Base-by-base conservation (phyloP, 352 stramenopile species). In the Phytophthora palmivora region DNA sequence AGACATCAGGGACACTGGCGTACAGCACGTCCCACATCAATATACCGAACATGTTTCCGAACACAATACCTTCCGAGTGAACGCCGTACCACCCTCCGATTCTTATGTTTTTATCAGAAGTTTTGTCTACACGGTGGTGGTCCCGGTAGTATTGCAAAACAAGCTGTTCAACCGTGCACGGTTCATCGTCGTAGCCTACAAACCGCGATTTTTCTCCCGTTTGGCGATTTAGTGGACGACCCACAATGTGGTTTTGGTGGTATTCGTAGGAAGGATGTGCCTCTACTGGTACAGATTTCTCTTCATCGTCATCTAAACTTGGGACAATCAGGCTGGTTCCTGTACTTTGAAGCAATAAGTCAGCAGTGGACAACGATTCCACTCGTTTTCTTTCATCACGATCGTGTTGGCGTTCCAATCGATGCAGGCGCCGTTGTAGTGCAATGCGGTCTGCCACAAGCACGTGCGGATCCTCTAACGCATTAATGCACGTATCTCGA, bases 11-110 rank as follows among this genome's bases (percentile, higher is more conserved):
- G 15, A 96, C 70, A n/a, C 55, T 70, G 0, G 80, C 74, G 38
- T 96, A 97, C 24, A 97, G 53, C 9, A 94, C 60, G 30, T 96
- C 84, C 91, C 91, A 97, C 77, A 97, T 84, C n/a, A 96, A 80
- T 15, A 97, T 56, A 0, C 88, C 85, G 62, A 96, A 96, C 2
- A 97, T 41, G 42, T 86, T 89, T 12, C 71, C 62, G 24, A 97
- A 50, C 30, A 91, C 61, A 36, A 59, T 57, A 0, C 91, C 89
- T 70, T 97, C 89, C 21, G 79, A 93, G 55, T 97, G 91, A n/a
- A 92, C 66, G 0, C 88, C 88, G 33, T 92, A 89, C 91, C 91
- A 97, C 4, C 85, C 82, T 39, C 74, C 84, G 32, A 33, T 49
- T 28, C 24, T 51, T 19, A 41, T 6, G 7, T 33, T 42, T 3